Percentiles rank a stretch among this genome's conserved stretches.
These are phyloP conservation scores for Fusarium scirpi DNA, from an alignment of 2,329 filamentous ascomycete genomes.

Conservation along the genomic window DNA sequence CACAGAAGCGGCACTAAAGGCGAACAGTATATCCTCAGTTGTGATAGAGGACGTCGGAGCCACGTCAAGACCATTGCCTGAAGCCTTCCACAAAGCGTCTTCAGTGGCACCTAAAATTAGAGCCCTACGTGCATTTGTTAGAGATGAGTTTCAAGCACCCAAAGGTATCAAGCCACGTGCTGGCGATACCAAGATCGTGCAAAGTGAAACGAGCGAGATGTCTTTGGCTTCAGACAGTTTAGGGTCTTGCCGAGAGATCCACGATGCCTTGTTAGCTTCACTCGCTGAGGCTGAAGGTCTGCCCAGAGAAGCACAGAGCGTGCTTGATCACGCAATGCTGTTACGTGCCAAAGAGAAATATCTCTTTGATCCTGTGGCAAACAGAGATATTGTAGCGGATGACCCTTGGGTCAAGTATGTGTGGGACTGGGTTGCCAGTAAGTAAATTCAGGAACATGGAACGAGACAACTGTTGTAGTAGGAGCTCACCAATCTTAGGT, in stretches of 20 bases:
- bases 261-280: slow-evolving; percentile 65
- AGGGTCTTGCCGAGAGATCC: slow-evolving; percentile 66
- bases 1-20: slow-evolving; percentile 57
- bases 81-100: slow-evolving; percentile 56
- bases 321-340: slow-evolving; percentile 69
- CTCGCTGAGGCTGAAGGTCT: slow-evolving; percentile 60
- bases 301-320: slow-evolving; percentile 62
- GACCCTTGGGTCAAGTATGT: slow-evolving; percentile 80
- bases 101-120: slow-evolving; percentile 64
- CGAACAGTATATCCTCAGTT: slow-evolving; percentile 50
- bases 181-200: slow-evolving; percentile 45
- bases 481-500: slow-evolving; percentile 55
- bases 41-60: slow-evolving; percentile 55
- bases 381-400: slow-evolving; percentile 75
- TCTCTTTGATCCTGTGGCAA: slow-evolving; percentile 72
- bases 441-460: slow-evolving; percentile 43
- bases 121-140: slow-evolving; percentile 57
- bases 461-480: neutral
- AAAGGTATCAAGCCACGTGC: slow-evolving; percentile 45
- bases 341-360: slow-evolving; percentile 72
- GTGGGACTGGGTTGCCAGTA: slow-evolving; percentile 81
- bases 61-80: slow-evolving; percentile 53
- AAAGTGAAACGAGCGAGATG: slow-evolving; percentile 53
- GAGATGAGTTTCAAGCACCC: slow-evolving; percentile 45
- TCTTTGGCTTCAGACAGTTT: slow-evolving; percentile 55